Conservation (phyloP, 805 yeast genomes). For the Cyberlindnera galapagoensis region DNA sequence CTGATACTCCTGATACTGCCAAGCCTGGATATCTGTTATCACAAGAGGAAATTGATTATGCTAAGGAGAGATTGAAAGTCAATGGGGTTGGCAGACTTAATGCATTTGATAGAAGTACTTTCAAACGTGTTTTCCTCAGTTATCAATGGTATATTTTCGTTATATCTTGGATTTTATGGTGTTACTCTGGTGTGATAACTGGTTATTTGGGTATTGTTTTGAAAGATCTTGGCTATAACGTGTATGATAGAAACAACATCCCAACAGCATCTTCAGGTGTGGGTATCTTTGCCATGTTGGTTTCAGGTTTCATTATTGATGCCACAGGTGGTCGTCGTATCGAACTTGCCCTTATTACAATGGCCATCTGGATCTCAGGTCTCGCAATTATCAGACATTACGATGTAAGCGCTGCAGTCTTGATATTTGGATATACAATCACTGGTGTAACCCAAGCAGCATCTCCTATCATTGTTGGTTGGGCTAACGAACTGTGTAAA, state of each 20-base stretch:
- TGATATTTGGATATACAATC: conserved; percentile 13
- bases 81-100: conserved; percentile 15
- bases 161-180: conserved; percentile 12
- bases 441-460: conserved; percentile 14
- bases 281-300: conserved; percentile 13
- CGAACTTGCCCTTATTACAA: conserved; percentile 9
- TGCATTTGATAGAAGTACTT: conserved; percentile 9
- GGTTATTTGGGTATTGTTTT: conserved; percentile 15
- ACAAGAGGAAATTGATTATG: conserved; percentile 13
- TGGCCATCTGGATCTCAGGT: conserved; percentile 13
- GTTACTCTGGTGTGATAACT: conserved; percentile 8
- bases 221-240: conserved; percentile 17
- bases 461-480: conserved; percentile 16
- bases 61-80: conserved; percentile 8
- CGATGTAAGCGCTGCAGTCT: conserved; percentile 14
- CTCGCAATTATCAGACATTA: conserved; percentile 11
- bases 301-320: conserved; percentile 17
- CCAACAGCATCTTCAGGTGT: conserved; percentile 17
- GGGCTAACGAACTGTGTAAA: conserved; percentile 21
- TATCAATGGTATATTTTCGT: conserved; percentile 19
- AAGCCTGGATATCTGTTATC: conserved; percentile 12
- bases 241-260: conserved; percentile 20
- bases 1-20: conserved; percentile 31
- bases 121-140: conserved; percentile 15
- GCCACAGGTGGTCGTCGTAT: conserved; percentile 14